Evolutionary conservation across 1,139 yeast genomes (phyloP), one percentile per base, ranked within the genome.

Genomic region (Suhomyces bokatorum): DNA sequence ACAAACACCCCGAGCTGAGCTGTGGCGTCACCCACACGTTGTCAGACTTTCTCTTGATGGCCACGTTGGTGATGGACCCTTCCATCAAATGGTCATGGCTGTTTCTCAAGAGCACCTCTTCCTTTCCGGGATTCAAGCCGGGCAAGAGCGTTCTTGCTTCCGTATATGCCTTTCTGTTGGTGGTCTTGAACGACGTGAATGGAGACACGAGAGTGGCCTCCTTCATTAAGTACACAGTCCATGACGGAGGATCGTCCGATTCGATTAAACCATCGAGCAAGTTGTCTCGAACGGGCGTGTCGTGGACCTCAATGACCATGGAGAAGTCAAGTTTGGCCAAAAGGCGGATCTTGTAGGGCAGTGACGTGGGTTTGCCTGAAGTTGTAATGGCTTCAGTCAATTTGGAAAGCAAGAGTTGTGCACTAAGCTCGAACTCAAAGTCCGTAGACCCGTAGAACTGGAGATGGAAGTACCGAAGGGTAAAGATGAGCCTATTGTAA

Each of bases 141-240:
- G 77, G 73, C 16, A 69, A 54, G n/a, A 64, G 49, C 43, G 86
- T 67, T 46, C 98, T 69, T 0, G 97, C 85, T 3, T 61, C 70
- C 36, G 70, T 75, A 61, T 91, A 91, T 40, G 74, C 80, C 2
- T 70, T 70, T 50, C 99, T 72, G 29, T 73, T 67, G 0, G 97
- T 88, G 0, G 98, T 93, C 60, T 93, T 93, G 69, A 91, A 87
- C 3, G 95, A 85, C 0, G 97, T 89, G 62, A 86, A 88, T 2
- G 91, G 88, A 0, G 95, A 81, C 0, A 81, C 75, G 42, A 77
- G 57, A 0, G 80, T 74, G 3, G 80, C 69, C 32, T 74, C 64
- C 0, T 71, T 57, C 59, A 87, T 95, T 6, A 89, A 57, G 54
- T 80, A 83, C 0, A 88, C 82, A 26, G 75, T 78, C 81, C 84